A percentile compares a stretch with the other conserved stretches of the same genome.
phyloP scores from a whole-genome alignment of 75 land plant genomes.

The Gnetum montanum region DNA sequence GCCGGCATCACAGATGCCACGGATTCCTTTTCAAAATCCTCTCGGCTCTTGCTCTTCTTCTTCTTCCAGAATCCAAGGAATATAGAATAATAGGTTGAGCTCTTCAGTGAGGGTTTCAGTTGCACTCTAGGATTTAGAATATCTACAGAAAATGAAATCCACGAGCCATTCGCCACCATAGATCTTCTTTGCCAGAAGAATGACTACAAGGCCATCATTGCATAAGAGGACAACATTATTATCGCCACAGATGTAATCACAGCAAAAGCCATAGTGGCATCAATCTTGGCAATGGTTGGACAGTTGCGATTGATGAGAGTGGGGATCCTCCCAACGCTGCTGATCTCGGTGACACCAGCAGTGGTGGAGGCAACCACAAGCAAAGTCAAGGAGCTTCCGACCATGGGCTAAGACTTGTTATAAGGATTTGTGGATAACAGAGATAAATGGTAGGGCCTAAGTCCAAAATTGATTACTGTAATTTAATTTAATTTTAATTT shows the following conservation, averaged over 20 bases:
- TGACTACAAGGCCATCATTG: too few species aligned
- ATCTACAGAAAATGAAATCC: neutral
- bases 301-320: conserved; percentile 38
- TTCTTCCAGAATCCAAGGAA: neutral
- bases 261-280: neutral
- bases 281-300: neutral
- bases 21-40: neutral
- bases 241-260: neutral
- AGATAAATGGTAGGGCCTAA: too few species aligned
- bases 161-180: neutral
- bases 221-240: too few species aligned
- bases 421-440: conserved; percentile 18
- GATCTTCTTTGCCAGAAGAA: neutral
- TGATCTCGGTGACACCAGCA: conserved; percentile 22
- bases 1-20: too few species aligned
- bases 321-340: conserved; percentile 34
- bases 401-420: neutral
- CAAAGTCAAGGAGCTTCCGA: conserved; percentile 14
- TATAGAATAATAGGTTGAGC: neutral
- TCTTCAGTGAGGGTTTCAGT: neutral
- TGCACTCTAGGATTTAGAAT: neutral
- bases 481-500: too few species aligned
- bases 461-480: too few species aligned
- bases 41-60: neutral
- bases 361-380: too few species aligned